Evolutionary conservation across 2,329 filamentous ascomycete species (phyloP).

Genomic region (Cladobotryum mycophilum): DNA sequence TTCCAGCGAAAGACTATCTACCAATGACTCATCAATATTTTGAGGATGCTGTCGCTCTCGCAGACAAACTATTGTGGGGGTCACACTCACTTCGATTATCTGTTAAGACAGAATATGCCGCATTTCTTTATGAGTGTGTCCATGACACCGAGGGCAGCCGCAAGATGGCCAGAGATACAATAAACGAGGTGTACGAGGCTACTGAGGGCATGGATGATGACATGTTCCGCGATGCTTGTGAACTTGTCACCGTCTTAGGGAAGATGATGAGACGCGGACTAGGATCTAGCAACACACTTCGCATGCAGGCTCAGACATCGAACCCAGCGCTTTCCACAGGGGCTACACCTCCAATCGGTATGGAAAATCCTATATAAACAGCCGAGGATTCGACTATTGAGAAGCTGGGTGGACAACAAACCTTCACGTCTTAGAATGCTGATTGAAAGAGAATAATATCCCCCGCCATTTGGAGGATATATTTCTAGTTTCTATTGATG

Average conservation of each 20-base stretch:
- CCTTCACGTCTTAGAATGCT: no score
- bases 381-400: no score
- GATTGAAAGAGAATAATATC: no score
- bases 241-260: conserved; percentile 77
- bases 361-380: conserved; percentile 38
- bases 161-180: conserved; percentile 71
- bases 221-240: conserved; percentile 87
- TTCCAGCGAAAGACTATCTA: conserved; percentile 74
- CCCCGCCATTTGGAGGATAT: no score
- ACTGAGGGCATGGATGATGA: conserved; percentile 91
- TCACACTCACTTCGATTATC: conserved; percentile 86
- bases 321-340: conserved; percentile 19
- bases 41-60: conserved; percentile 65
- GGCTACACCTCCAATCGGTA: conserved; percentile 28
- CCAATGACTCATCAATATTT: conserved; percentile 79
- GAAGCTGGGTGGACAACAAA: no score
- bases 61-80: conserved; percentile 71
- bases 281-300: conserved; percentile 29
- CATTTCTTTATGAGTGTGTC: conserved; percentile 88
- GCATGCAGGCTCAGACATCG: conserved; percentile 27
- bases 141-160: conserved; percentile 74
- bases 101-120: conserved; percentile 85
- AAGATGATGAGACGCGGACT: conserved; percentile 80
- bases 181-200: conserved; percentile 85
- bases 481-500: no score